These are phyloP conservation scores for Auricularia auricula-judae DNA, from an alignment of 768 basidiomycete genomes.

Conservation along the genomic window DNA sequence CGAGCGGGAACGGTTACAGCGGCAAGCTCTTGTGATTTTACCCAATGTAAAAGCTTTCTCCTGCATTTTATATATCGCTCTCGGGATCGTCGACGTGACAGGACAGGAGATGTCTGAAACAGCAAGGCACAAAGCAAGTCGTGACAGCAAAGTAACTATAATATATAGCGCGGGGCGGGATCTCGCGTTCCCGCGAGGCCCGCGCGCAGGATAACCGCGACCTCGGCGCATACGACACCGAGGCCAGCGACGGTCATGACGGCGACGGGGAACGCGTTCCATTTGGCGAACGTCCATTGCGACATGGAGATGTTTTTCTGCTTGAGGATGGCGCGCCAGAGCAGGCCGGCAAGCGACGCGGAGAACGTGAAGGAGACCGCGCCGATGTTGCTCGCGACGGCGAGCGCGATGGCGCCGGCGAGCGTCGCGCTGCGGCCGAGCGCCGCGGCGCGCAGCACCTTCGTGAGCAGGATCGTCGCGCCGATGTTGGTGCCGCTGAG, in stretches of 20 bases:
- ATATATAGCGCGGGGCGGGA: background rate
- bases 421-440: constrained; percentile 26
- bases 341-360: constrained; percentile 76
- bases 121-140: background rate
- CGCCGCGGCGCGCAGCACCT: constrained; percentile 47
- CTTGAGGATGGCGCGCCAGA: constrained; percentile 66
- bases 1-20: constrained; percentile 7
- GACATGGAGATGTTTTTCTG: constrained; percentile 61
- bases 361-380: constrained; percentile 85
- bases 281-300: constrained; percentile 53
- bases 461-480: constrained; percentile 79
- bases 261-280: constrained; percentile 59
- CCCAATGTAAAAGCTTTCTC: background rate
- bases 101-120: background rate
- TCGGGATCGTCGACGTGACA: background rate
- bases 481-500: constrained; percentile 83
- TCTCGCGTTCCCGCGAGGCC: background rate
- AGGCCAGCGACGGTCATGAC: constrained; percentile 57
- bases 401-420: constrained; percentile 54
- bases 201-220: constrained; percentile 31
- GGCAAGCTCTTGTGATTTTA: constrained; percentile 12
- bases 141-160: background rate
- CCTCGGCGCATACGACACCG: constrained; percentile 65
- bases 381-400: constrained; percentile 81
- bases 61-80: background rate